phyloP scores from a whole-genome alignment of 2,329 filamentous ascomycete species.

The Chalaropsis ovoidea region DNA sequence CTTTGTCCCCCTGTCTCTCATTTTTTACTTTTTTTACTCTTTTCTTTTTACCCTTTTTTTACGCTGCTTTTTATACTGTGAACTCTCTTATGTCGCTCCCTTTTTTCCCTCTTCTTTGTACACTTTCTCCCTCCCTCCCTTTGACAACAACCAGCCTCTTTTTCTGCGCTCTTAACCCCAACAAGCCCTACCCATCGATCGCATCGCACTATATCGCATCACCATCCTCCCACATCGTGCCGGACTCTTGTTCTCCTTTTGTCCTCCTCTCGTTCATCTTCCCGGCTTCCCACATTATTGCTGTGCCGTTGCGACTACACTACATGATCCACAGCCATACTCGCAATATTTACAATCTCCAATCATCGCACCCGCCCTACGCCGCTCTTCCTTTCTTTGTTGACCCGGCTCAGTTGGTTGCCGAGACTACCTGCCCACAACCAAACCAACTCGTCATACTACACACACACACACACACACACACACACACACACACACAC shows the following conservation, averaged over 20 bases:
- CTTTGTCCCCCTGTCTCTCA: not conserved
- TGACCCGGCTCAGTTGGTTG: not conserved
- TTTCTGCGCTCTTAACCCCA: not conserved
- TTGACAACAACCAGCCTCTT: not conserved
- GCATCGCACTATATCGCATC: not conserved
- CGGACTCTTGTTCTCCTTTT: too few species aligned
- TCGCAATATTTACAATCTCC: not conserved
- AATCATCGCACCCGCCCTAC: not conserved
- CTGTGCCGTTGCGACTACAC: not conserved
- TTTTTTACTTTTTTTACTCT: conserved; percentile 12
- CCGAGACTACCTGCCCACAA: not conserved
- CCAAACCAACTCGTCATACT: not conserved
- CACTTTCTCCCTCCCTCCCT: conserved; percentile 1
- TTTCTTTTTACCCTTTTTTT: conserved; percentile 7
- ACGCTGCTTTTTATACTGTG: not conserved
- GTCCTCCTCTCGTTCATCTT: not conserved
- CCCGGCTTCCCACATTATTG: not conserved
- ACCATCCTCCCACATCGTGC: not conserved
- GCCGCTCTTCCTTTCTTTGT: not conserved
- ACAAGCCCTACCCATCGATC: not conserved
- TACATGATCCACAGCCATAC: not conserved
- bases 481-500: not conserved
- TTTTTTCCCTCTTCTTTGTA: conserved; percentile 2
- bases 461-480: not conserved
- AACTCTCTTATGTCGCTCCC: conserved; percentile 1